Conservation (phyloP, 208 protist genomes). For the Porcisia hertigi region DNA sequence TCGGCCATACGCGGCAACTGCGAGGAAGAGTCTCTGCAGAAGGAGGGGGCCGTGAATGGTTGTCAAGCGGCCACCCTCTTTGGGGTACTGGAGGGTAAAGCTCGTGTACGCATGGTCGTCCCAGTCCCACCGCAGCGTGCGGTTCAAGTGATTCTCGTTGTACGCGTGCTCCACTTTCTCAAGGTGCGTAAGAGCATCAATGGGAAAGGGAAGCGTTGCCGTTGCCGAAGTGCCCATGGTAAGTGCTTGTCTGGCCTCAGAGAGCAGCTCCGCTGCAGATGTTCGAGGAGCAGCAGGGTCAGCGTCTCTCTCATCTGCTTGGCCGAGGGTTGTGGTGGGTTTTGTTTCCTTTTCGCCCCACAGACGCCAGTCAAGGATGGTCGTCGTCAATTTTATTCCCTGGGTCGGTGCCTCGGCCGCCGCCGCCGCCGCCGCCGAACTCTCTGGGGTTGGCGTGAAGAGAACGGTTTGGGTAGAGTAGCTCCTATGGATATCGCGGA, state of each 20-base stretch:
- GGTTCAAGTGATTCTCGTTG: conserved; percentile 10
- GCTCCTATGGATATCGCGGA: conserved; percentile 16
- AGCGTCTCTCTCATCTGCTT: neutral
- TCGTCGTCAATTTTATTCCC: conserved; percentile 26
- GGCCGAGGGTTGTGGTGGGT: neutral
- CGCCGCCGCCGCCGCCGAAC: neutral
- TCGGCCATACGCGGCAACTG: conserved; percentile 32
- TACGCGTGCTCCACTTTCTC: conserved; percentile 23
- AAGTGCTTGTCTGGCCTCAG: conserved; percentile 5
- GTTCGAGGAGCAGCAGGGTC: neutral
- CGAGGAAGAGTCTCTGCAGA: conserved; percentile 42
- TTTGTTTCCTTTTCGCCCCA: conserved; percentile 24
- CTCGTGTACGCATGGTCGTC: conserved; percentile 22
- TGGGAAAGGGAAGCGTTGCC: conserved; percentile 35
- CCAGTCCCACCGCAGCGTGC: conserved; percentile 39
- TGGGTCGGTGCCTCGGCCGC: neutral
- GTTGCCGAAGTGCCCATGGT: neutral
- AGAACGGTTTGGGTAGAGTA: conserved; percentile 15
- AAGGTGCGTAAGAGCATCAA: conserved; percentile 21
- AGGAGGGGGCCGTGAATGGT: conserved; percentile 42
- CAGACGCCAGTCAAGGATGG: conserved; percentile 34
- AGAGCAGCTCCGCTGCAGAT: conserved; percentile 9
- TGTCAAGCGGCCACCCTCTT: conserved; percentile 17
- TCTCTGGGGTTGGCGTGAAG: neutral
- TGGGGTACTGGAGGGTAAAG: conserved; percentile 38